Base-by-base conservation (phyloP, 768 basidiomycete species). In the Xanthoconium stramineum region DNA sequence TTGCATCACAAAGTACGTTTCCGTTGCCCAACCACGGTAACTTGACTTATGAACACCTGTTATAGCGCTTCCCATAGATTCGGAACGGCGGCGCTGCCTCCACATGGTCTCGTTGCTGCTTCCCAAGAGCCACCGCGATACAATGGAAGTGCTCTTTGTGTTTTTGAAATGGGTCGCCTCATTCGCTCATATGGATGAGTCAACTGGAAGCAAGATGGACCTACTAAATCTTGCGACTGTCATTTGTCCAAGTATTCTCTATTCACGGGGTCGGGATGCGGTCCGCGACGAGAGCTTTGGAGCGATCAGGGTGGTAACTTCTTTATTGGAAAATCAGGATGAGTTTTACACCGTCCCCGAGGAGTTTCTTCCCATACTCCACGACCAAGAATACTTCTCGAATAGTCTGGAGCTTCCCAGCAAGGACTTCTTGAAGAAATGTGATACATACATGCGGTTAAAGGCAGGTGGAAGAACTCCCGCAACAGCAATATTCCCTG, bases 111-210 rank as follows among this genome's bases (percentile, higher is more conserved):
- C 88, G 40, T 76, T 95, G 54, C 77, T 98, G 9, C 75, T 99
- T 66, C 97, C 97, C 35, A 94, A 93, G 75, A 83, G 84, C 58
- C 92, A 99, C 71, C 87, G 97, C 60, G 97, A 99, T 73, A 98
- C 96, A 19, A 85, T 97, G 84, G 97, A 99, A 73, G 92, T 97
- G 49, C 77, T 99, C 49, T 98, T 97, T 68, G 95, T 97, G 32
- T 99, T 99, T 78, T 80, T 99, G 62, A 97, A 98, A 74, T 99
- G 97, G 97, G 97, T 99, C 12, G 96, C 96, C 11, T 97, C 94
- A 2, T 99, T 99, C 71, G 94, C 97, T 47, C 96, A 99, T 73
- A 85, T 95, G 78, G 95, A 98, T 66, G 93, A 94, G 63, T 91
- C 92, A 67, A 98, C 96, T 0, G 95, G 95, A 40, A 95, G 91